Evolutionary conservation across 139 green algal species (phyloP).

Genomic region (Chlamydomonas incerta): DNA sequence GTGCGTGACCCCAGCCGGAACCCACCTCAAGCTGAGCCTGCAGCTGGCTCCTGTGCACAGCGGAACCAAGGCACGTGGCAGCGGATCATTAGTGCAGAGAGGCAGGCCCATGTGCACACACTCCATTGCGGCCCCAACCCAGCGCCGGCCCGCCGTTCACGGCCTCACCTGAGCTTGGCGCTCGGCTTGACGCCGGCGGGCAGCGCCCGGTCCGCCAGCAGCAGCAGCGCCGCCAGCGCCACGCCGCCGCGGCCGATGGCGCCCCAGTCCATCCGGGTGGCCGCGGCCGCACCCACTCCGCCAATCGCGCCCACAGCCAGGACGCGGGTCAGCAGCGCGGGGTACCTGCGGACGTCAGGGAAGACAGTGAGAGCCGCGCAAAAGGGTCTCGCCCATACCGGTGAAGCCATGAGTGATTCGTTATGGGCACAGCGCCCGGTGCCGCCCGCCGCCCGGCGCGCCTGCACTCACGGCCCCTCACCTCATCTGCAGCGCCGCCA

Average conservation of each 20-base stretch:
- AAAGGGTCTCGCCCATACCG: too few relatives aligned
- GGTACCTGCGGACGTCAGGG: not conserved
- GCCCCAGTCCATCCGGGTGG: not conserved
- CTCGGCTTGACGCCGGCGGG: not conserved
- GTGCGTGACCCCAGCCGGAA: too few relatives aligned
- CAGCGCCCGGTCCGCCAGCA: slow-evolving; percentile 12
- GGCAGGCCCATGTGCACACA: too few relatives aligned
- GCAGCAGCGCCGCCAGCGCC: slow-evolving; percentile 11
- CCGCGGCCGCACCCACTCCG: not conserved
- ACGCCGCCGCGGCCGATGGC: not conserved
- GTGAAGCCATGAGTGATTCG: too few relatives aligned
- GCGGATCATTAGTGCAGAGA: too few relatives aligned
- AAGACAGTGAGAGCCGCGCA: too few relatives aligned
- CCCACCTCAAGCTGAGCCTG: not conserved
- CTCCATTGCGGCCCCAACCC: too few relatives aligned
- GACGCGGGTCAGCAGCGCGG: slow-evolving; percentile 1
- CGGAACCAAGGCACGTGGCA: not conserved
- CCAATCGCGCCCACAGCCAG: slow-evolving; percentile 9
- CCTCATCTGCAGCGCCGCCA: slow-evolving; percentile 11
- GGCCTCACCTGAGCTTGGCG: slow-evolving; percentile 12
- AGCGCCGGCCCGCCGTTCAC: too few relatives aligned
- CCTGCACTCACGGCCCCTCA: too few relatives aligned
- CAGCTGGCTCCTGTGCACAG: not conserved
- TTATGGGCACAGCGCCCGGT: too few relatives aligned
- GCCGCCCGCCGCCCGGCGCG: too few relatives aligned